Percentiles rank a stretch among this genome's conserved stretches.
These are phyloP conservation scores for Pyrus pyrifolia DNA, from an alignment of 306 rosid genomes.

Conservation along the genomic window DNA sequence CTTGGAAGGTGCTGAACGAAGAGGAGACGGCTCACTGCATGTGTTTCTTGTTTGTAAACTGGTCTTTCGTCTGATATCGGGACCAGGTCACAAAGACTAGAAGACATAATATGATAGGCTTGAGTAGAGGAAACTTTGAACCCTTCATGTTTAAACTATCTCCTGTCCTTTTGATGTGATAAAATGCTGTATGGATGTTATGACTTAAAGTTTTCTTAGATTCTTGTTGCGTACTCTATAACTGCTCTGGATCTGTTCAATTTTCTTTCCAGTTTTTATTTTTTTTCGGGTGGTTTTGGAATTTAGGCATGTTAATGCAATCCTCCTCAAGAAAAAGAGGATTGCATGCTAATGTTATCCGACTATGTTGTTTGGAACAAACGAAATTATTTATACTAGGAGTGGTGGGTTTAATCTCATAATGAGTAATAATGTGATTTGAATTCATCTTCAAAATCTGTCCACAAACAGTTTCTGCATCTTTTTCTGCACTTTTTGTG, in stretches of 20 bases:
- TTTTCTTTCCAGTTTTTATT: background rate
- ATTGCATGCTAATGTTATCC: too few relatives aligned
- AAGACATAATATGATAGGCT: background rate
- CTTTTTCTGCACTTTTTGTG: too few relatives aligned
- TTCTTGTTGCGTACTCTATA: background rate
- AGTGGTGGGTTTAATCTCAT: too few relatives aligned
- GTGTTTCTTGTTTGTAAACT: conserved; percentile 90
- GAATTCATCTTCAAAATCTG: too few relatives aligned
- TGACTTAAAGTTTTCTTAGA: background rate
- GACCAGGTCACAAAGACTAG: conserved; percentile 7
- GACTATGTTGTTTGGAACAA: too few relatives aligned
- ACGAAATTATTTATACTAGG: too few relatives aligned
- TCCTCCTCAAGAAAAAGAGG: too few relatives aligned
- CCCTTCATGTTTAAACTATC: background rate
- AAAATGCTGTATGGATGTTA: background rate
- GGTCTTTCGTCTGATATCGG: conserved; percentile 82
- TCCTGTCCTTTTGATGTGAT: background rate
- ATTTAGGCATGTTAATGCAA: too few relatives aligned
- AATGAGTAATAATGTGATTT: too few relatives aligned
- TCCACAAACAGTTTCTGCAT: too few relatives aligned
- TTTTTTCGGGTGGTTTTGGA: background rate
- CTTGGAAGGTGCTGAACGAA: conserved; percentile 99
- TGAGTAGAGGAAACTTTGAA: background rate
- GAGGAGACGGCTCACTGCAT: conserved; percentile 96
- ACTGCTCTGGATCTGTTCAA: background rate